phyloP scores from a whole-genome alignment of 2,329 filamentous ascomycete genomes.

The Aspergillus ibericus region DNA sequence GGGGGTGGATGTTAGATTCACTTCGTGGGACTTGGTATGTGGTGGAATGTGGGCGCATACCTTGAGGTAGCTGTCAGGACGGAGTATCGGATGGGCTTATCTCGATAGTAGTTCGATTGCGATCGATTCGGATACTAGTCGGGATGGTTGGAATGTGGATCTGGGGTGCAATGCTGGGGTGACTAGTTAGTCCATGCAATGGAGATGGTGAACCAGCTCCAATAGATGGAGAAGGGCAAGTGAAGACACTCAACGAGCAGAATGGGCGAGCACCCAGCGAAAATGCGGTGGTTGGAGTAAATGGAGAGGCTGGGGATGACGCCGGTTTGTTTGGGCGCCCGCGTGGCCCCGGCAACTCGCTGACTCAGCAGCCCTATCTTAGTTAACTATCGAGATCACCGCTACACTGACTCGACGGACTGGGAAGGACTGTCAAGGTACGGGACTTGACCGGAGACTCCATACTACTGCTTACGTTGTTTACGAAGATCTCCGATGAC shows the following conservation, averaged over 20 bases:
- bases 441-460: background rate
- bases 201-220: background rate
- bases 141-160: slow-evolving; percentile 6
- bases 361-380: slow-evolving; percentile 27
- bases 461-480: background rate
- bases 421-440: background rate
- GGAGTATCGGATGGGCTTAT: too few relatives aligned
- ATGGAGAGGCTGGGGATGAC: slow-evolving; percentile 36
- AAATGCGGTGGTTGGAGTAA: slow-evolving; percentile 41
- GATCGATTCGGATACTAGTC: background rate
- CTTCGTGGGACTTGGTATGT: background rate
- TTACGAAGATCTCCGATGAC: background rate
- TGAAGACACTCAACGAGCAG: background rate
- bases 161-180: background rate
- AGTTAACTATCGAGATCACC: slow-evolving; percentile 12
- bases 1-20: background rate
- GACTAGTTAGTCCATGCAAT: background rate
- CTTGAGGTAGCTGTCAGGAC: background rate
- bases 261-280: slow-evolving; percentile 17
- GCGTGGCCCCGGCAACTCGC: slow-evolving; percentile 29
- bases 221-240: background rate
- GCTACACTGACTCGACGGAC: too few relatives aligned
- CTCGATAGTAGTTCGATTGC: background rate
- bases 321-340: slow-evolving; percentile 27
- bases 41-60: slow-evolving; percentile 10